Conservation (phyloP, 2,329 filamentous ascomycete genomes). For the Raffaelea albimanens region DNA sequence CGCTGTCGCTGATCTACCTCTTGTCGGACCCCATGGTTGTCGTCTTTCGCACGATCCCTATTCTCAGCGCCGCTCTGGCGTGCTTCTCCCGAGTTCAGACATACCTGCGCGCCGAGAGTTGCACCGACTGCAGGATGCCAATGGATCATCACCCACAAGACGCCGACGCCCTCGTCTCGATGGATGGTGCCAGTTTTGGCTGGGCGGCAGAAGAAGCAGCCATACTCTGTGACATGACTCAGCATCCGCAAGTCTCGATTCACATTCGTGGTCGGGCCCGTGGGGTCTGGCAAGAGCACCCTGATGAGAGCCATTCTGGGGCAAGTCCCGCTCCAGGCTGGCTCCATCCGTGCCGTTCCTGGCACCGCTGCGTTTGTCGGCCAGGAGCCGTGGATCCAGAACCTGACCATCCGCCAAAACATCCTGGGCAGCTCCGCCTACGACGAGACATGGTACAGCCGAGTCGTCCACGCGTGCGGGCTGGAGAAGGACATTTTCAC, state of each 20-base stretch:
- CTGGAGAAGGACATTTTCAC: slow-evolving; percentile 12
- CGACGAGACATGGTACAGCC: slow-evolving; percentile 8
- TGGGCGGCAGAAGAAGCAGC: no score
- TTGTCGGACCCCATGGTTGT: neutral
- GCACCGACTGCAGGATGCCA: neutral
- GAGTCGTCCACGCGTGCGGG: slow-evolving; percentile 11
- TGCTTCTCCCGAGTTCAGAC: neutral
- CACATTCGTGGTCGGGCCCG: slow-evolving; percentile 8
- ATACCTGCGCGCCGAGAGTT: neutral
- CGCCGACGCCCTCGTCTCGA: no score
- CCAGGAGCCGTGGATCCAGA: slow-evolving; percentile 14
- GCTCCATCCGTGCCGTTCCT: slow-evolving; percentile 5
- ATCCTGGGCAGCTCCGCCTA: slow-evolving; percentile 12
- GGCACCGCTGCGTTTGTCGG: slow-evolving; percentile 4
- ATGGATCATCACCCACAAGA: neutral
- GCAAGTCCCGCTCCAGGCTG: slow-evolving; percentile 7
- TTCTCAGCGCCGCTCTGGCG: neutral
- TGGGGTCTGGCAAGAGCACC: slow-evolving; percentile 12
- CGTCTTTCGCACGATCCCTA: neutral
- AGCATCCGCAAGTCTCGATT: no score
- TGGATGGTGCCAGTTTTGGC: no score
- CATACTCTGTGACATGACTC: no score
- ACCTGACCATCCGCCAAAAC: slow-evolving; percentile 12
- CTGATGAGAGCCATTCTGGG: slow-evolving; percentile 11
- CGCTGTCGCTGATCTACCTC: slow-evolving; percentile 1